Percentiles rank a stretch among this genome's conserved stretches.
Evolutionary conservation across 208 protist genomes (phyloP).

Genomic region (Trypanosoma platydactyli): DNA sequence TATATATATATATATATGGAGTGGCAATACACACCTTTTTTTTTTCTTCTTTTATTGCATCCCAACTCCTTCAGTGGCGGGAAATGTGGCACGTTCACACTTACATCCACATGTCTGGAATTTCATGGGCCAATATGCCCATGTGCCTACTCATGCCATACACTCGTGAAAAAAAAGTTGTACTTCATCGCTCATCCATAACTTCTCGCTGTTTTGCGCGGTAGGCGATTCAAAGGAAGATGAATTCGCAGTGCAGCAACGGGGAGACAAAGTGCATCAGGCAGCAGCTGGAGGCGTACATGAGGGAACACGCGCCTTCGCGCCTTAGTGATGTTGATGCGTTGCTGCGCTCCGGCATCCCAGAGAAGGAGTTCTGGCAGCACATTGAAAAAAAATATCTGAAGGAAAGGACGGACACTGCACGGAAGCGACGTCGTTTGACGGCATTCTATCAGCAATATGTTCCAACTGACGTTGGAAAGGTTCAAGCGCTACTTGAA

Average conservation of each 20-base stretch:
- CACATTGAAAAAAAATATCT: neutral
- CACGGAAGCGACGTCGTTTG: slow-evolving; percentile 13
- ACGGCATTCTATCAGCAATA: slow-evolving; percentile 15
- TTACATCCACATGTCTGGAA: too few species aligned
- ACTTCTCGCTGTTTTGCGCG: too few species aligned
- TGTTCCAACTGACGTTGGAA: slow-evolving; percentile 2
- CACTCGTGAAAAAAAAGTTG: too few species aligned
- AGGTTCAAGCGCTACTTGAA: slow-evolving; percentile 12
- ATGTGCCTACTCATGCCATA: too few species aligned
- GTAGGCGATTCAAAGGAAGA: neutral
- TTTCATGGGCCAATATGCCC: too few species aligned
- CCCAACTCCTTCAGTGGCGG: too few species aligned
- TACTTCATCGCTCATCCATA: too few species aligned
- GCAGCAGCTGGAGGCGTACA: slow-evolving; percentile 1
- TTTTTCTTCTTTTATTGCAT: slow-evolving; percentile 5
- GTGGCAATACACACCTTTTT: neutral
- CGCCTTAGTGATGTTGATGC: neutral
- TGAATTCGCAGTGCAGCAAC: neutral
- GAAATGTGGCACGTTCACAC: too few species aligned
- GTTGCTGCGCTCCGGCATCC: neutral
- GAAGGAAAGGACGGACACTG: neutral
- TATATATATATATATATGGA: slow-evolving; percentile 25
- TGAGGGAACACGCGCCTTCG: slow-evolving; percentile 8
- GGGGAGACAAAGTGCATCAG: neutral
- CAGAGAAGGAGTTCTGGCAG: slow-evolving; percentile 5